Conservation (phyloP, 352 stramenopile species). For the Globisporangium spiculum region DNA sequence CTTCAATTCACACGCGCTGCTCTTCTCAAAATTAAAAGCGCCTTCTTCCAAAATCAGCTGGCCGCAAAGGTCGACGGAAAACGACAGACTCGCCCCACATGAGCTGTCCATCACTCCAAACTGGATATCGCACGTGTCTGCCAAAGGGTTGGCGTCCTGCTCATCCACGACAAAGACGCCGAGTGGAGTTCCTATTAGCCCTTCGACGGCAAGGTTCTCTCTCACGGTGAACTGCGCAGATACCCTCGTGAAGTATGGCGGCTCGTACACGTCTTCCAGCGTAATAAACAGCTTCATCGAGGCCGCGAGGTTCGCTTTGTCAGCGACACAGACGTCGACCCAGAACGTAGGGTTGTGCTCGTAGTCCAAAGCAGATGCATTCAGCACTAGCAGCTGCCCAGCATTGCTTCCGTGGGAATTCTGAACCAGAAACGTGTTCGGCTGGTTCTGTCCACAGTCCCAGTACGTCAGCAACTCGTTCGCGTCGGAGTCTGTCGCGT, state of each 20-base stretch:
- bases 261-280: slow-evolving; percentile 52
- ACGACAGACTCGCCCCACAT: neutral
- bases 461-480: slow-evolving; percentile 37
- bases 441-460: slow-evolving; percentile 42
- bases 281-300: slow-evolving; percentile 24
- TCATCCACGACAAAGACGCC: slow-evolving; percentile 13
- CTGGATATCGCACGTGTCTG: slow-evolving; percentile 1
- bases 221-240: slow-evolving; percentile 24
- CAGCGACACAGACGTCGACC: slow-evolving; percentile 50
- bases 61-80: slow-evolving; percentile 2
- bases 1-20: neutral
- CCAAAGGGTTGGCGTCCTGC: slow-evolving; percentile 11
- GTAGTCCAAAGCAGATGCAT: slow-evolving; percentile 37
- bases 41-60: slow-evolving; percentile 1
- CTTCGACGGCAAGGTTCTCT: slow-evolving; percentile 29
- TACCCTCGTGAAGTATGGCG: slow-evolving; percentile 32
- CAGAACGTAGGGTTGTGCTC: slow-evolving; percentile 33
- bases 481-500: slow-evolving; percentile 35
- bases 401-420: slow-evolving; percentile 2
- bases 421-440: slow-evolving; percentile 31
- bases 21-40: slow-evolving; percentile 7
- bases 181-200: slow-evolving; percentile 3
- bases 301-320: slow-evolving; percentile 26
- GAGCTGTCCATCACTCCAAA: slow-evolving; percentile 3
- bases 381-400: slow-evolving; percentile 31